These are phyloP conservation scores for Raffaelea albimanens DNA, from an alignment of 2,329 filamentous ascomycete species.

Conservation along the genomic window DNA sequence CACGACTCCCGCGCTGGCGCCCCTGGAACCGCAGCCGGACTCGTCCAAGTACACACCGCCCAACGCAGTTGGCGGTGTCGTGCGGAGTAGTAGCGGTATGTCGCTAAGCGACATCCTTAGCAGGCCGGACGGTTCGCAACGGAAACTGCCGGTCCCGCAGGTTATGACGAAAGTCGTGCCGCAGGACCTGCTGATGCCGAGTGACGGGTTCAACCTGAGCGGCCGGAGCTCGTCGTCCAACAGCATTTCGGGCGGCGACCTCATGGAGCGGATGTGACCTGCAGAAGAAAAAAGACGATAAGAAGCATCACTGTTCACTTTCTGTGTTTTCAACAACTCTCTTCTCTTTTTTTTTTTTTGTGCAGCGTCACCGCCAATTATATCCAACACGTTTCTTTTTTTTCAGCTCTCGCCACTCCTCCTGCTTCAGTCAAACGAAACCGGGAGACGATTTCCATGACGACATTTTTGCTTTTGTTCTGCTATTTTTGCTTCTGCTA, in stretches of 20 bases:
- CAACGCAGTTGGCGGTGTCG: constrained; percentile 44
- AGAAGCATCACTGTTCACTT: too few species aligned
- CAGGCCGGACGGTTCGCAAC: constrained; percentile 73
- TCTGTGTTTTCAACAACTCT: too few species aligned
- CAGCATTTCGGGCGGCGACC: constrained; percentile 65
- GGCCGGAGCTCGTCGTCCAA: constrained; percentile 69
- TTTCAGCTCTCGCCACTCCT: neutral
- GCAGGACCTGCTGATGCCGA: constrained; percentile 68
- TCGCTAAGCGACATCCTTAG: constrained; percentile 90
- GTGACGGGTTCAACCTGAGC: constrained; percentile 57
- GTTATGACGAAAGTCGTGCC: constrained; percentile 75
- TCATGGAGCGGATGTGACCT: constrained; percentile 25
- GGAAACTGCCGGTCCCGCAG: constrained; percentile 85
- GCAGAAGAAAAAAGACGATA: neutral
- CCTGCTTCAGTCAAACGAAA: too few species aligned
- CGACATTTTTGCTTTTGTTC: neutral
- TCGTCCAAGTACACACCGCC: constrained; percentile 25
- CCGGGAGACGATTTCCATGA: neutral
- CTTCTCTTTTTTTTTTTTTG: neutral
- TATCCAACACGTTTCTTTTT: neutral
- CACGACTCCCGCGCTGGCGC: constrained; percentile 46
- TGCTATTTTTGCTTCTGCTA: neutral
- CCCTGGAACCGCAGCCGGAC: constrained; percentile 48
- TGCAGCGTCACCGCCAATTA: neutral
- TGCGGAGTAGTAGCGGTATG: constrained; percentile 55